Evolutionary conservation across 2,329 filamentous ascomycete genomes (phyloP), one percentile per base, ranked within the genome.

Genomic region (Penicillium vulpinum): DNA sequence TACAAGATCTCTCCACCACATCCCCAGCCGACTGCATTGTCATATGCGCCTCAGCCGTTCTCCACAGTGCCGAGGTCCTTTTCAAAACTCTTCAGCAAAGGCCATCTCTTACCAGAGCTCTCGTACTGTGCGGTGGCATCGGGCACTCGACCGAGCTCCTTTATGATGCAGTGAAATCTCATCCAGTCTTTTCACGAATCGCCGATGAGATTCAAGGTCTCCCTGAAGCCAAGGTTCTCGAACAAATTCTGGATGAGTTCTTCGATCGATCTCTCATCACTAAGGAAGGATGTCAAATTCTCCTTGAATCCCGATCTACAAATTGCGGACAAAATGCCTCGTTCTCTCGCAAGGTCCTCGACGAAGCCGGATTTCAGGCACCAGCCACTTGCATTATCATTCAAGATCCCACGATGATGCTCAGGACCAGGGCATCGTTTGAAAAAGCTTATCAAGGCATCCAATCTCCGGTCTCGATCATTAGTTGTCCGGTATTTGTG

Each of bases 371-470:
- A 0, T 46, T 76, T 2, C 31, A 52, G 0, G 45, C 38, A 5
- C 65, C 68, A 0, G 57, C 56, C 3, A 70, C 67, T 0, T 65
- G 71, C 29, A 56, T 79, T 10, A 61, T 80, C 13, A 69, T 77
- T 10, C 78, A 80, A 59, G 78, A 80, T 61, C 77, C 78, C 0
- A 80, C 78, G 0, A 80, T 80, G 78, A 71, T 72, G 43, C 59
- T 72, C 26, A 65, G 77, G 10, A 80, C 78, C 0, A 65, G 70
- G 2, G 75, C 74, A 2, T 75, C 76, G 2, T 80, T 80, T 49
- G 59, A 74, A 46, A 75, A 75, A 56, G 67, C 64, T 0, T 80
- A 75, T 54, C 62, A 67, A 6, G 62, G 69, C 26, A 11, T 61
- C 5, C 36, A 47, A 7, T 35, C 6, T 0, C 31, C 59, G 0